Percentiles rank a stretch among this genome's conserved stretches.
These are phyloP conservation scores for Vanrija humicola DNA, from an alignment of 1,284 basidiomycete species.

Conservation along the genomic window DNA sequence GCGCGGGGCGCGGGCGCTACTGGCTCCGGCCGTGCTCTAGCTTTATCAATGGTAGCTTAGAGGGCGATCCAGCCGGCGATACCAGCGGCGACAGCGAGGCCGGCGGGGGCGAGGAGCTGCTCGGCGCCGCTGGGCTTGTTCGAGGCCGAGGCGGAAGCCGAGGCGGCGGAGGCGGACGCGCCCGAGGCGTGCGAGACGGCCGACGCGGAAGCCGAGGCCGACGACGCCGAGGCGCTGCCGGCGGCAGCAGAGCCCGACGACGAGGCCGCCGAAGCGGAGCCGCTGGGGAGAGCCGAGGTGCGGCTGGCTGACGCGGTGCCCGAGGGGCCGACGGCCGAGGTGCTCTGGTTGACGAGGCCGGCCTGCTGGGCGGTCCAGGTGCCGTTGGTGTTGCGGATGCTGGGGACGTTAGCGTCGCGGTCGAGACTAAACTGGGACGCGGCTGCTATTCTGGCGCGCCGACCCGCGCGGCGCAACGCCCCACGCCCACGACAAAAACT, in stretches of 20 bases:
- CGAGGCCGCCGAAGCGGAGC: neutral
- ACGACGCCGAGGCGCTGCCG: slow-evolving; percentile 7
- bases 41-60: slow-evolving; percentile 4
- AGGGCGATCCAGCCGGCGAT: slow-evolving; percentile 25
- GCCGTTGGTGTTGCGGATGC: slow-evolving; percentile 43
- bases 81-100: slow-evolving; percentile 21
- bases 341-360: slow-evolving; percentile 23
- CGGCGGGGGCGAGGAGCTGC: slow-evolving; percentile 15
- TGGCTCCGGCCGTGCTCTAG: neutral
- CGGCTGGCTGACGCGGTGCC: slow-evolving; percentile 2
- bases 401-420: slow-evolving; percentile 1
- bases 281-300: neutral
- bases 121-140: slow-evolving; percentile 8
- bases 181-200: neutral
- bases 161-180: slow-evolving; percentile 2
- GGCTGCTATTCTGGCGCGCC: neutral
- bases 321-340: slow-evolving; percentile 2
- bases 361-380: slow-evolving; percentile 36
- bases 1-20: too few relatives aligned
- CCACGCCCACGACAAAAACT: neutral
- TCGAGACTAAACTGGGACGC: neutral
- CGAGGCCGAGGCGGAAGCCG: slow-evolving; percentile 6
- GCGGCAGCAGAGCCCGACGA: slow-evolving; percentile 1
- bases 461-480: too few relatives aligned
- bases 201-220: slow-evolving; percentile 9